Percentiles rank a stretch among this genome's conserved stretches.
These are phyloP conservation scores for Penicillium olsonii DNA, from an alignment of 2,329 filamentous ascomycete species.

Conservation along the genomic window DNA sequence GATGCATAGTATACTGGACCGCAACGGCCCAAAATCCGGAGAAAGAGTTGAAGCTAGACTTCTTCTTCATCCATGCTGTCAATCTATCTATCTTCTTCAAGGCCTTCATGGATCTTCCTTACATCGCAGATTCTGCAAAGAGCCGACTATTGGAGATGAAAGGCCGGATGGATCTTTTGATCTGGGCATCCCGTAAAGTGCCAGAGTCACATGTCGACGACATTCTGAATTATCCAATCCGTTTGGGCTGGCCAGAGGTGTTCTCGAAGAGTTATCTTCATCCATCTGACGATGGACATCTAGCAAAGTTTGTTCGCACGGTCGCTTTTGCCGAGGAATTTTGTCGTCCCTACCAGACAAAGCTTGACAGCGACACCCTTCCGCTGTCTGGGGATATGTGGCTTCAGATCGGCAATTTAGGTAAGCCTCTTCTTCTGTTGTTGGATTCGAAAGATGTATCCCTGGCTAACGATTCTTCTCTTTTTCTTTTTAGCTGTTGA, in stretches of 20 bases:
- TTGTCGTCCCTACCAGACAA: background rate
- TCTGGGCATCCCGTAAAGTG: background rate
- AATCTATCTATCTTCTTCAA: background rate
- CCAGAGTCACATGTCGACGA: background rate
- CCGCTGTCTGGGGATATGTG: background rate
- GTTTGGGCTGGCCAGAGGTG: background rate
- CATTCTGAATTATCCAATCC: background rate
- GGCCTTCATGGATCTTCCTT: background rate
- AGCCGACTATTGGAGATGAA: constrained; percentile 1
- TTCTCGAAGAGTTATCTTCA: background rate
- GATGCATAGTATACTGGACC: background rate
- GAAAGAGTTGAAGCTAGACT: background rate
- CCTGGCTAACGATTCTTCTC: too few species aligned
- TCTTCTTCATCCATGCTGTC: constrained; percentile 1
- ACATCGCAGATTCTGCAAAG: background rate
- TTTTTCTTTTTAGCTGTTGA: too few species aligned
- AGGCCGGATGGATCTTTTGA: background rate
- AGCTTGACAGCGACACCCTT: background rate
- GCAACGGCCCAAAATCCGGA: background rate
- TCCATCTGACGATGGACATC: constrained; percentile 1
- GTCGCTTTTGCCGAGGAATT: background rate
- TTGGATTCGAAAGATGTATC: background rate
- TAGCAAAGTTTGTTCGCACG: constrained; percentile 2
- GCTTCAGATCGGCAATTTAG: background rate
- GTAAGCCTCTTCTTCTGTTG: background rate